These are phyloP conservation scores for Endocalyx cinctus DNA, from an alignment of 2,329 filamentous ascomycete species.

Conservation along the genomic window DNA sequence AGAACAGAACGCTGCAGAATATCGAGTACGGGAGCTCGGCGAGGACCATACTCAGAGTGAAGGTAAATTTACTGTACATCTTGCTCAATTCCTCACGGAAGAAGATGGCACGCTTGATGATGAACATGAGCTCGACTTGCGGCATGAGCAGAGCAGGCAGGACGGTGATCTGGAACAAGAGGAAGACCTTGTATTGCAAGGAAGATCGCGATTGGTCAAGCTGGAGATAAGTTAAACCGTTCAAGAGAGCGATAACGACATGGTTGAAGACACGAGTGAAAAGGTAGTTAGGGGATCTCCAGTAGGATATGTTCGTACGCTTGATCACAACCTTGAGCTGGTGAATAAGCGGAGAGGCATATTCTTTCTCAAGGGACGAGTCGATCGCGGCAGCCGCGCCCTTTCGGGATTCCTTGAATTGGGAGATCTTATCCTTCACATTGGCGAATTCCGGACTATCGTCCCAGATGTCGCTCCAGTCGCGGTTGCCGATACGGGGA, in stretches of 20 bases:
- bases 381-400: constrained; percentile 36
- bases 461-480: constrained; percentile 78
- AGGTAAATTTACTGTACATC: constrained; percentile 78
- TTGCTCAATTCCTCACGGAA: constrained; percentile 83
- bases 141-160: constrained; percentile 78
- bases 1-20: constrained; percentile 76
- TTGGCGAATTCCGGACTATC: constrained; percentile 66
- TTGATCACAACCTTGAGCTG: constrained; percentile 72
- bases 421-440: constrained; percentile 61
- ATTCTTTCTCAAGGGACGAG: constrained; percentile 64
- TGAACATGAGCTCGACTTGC: constrained; percentile 81
- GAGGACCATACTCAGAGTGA: constrained; percentile 71
- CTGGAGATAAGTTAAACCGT: constrained; percentile 74
- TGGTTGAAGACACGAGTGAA: constrained; percentile 87
- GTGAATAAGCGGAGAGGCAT: constrained; percentile 72
- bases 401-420: constrained; percentile 59
- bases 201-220: constrained; percentile 71
- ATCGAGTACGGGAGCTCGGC: constrained; percentile 83
- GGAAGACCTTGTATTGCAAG: constrained; percentile 81
- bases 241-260: constrained; percentile 70
- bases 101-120: constrained; percentile 73
- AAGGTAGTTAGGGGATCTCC: constrained; percentile 83
- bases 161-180: constrained; percentile 86
- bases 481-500: constrained; percentile 65
- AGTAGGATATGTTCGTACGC: constrained; percentile 74